Conservation (phyloP, 1,139 yeast species). For the Magnusiomyces magnusii region DNA sequence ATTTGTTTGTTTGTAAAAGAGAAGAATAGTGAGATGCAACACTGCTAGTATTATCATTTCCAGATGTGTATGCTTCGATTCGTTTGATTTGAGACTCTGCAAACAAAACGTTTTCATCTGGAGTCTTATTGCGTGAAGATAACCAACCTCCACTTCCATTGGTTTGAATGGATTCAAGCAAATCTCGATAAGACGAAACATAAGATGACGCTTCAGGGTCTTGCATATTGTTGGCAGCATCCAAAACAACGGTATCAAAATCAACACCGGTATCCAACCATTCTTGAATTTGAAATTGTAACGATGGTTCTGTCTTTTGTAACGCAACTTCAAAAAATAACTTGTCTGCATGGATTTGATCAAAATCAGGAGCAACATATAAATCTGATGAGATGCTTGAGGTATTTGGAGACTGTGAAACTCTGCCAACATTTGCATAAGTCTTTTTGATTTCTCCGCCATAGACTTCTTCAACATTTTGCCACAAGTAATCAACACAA, state of each 20-base stretch:
- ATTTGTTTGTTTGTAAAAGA: constrained; percentile 4
- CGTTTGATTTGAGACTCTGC: neutral
- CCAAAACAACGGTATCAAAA: constrained; percentile 31
- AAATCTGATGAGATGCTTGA: neutral
- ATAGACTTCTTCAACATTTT: constrained; percentile 12
- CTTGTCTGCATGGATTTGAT: constrained; percentile 13
- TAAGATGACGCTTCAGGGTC: neutral
- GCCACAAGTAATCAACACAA: constrained; percentile 34
- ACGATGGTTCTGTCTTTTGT: constrained; percentile 16
- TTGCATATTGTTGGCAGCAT: constrained; percentile 25
- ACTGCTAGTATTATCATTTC: neutral
- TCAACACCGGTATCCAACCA: constrained; percentile 33
- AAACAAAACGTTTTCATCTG: neutral
- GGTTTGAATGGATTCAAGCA: neutral
- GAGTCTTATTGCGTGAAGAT: neutral
- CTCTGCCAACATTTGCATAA: constrained; percentile 19
- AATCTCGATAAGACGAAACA: neutral
- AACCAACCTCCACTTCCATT: constrained; percentile 10
- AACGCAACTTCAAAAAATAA: constrained; percentile 16
- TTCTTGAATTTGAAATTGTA: constrained; percentile 29
- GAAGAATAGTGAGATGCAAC: neutral
- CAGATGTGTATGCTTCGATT: neutral
- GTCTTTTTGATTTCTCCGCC: neutral
- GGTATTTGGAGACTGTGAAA: neutral
- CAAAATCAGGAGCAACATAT: constrained; percentile 1